Base-by-base conservation (phyloP, 257 asterid species). In the Verbascum thapsus region DNA sequence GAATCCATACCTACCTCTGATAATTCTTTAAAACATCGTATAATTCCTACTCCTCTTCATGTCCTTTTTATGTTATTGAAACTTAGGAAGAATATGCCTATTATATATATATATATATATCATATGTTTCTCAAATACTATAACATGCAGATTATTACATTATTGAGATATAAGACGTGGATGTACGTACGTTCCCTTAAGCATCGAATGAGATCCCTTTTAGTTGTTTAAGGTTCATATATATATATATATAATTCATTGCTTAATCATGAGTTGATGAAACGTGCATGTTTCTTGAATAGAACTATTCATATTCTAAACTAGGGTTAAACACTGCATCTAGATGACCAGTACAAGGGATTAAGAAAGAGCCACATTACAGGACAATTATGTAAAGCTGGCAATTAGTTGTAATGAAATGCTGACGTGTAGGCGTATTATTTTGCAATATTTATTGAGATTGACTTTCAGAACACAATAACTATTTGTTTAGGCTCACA, bases 341-440 rank as follows among this genome's bases (percentile, higher is more conserved):
- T 18, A 57, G 75, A 70, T 68, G 72, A 56, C 67, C 18, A 51
- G 62, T 18, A 58, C 34, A 39, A 10, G 62, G 50, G 34, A 18
- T 23, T 23, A 12, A 63, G 3, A 49, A 45, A 30, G 42, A 60
- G 11, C 52, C 67, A 63, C 57, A 12, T 66, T 53, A 54, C 48
- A 20, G 22, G 58, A 54, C 69, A 50, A 67, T 55, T 37, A 67
- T 66, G 63, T 67, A 70, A 61, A 71, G 76, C 71, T 83, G 86
- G 79, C 73, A 77, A 19, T 45, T 38, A 38, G 53, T 66, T 72
- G 71, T 40, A 15, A 64, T 61, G 9, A 51, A 40, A 60, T 26
- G 32, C 38, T 44, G 61, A 37, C 44, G 30, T 49, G 18, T 63
- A 63, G 59, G 52, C 56, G 50, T 57, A 39, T 40, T 5, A 17